Base-by-base conservation (phyloP, 148 eudicot genomes). In the Camellia japonica region DNA sequence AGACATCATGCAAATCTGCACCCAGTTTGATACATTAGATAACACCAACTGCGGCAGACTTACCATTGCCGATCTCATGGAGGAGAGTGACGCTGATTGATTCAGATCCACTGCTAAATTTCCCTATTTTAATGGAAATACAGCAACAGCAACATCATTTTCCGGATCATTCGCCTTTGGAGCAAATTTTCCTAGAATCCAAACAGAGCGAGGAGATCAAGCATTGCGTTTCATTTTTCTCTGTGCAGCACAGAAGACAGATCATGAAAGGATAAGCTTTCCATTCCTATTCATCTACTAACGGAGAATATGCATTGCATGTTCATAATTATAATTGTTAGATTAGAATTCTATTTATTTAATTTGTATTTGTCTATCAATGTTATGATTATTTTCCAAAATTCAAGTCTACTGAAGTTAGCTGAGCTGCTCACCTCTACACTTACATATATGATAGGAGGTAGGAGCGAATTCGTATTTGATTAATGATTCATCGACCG, bases 1-100 rank as follows among this genome's bases (percentile, higher is more conserved):
- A 46, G 91, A 90, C 60, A 80, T 90, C 51, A 6, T 60, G 15
- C 83, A 83, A 47, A 88, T 90, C 38, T 84, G 90, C 80, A 80
- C 82, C 71, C 89, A 88, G 81, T 91, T 90, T 83, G 93, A 91
- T 8, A 71, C 69, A 56, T 78, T 84, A 82, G 91, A 88, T 41
- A 75, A 81, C 83, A 83, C 80, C 76, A 78, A 82, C 65, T 82
- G 84, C 78, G 86, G 87, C 19, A 90, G 80, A 81, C 89, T 91
- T 66, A 90, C 90, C 19, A 61, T 91, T 64, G 86, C 90, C 8
- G 91, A 85, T 83, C 83, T 90, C 69, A 80, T 71, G 80, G 88
- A 74, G 80, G 88, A 74, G 71, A 81, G 75, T 13, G 83, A 79
- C 43, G 80, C 74, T 42, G 64, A 71, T n/a, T 76, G 74, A 80